These are phyloP conservation scores for Trichoderma sp. DNA, from an alignment of 2,329 filamentous ascomycete species.

Conservation along the genomic window DNA sequence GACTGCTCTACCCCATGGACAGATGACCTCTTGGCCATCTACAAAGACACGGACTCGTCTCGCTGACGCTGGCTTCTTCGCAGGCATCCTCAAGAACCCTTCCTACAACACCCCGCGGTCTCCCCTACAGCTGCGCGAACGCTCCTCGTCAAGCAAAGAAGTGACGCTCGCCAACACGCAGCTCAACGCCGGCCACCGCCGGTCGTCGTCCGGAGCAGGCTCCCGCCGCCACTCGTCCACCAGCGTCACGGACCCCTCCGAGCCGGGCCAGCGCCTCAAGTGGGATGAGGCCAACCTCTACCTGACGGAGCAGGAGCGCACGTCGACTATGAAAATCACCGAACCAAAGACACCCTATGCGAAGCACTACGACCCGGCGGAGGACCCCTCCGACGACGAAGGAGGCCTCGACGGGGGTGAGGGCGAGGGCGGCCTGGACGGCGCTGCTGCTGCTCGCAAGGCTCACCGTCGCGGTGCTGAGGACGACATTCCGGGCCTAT, in stretches of 20 bases:
- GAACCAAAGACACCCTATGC: conserved; percentile 98
- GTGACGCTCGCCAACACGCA: conserved; percentile 92
- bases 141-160: conserved; percentile 71
- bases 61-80: not conserved
- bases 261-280: conserved; percentile 75
- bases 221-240: conserved; percentile 73
- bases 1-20: not conserved
- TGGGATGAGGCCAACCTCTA: conserved; percentile 99
- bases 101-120: conserved; percentile 60
- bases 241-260: conserved; percentile 48
- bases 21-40: not conserved
- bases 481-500: conserved; percentile 88
- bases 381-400: conserved; percentile 80
- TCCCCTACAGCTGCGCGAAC: conserved; percentile 44
- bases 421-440: conserved; percentile 38
- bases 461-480: conserved; percentile 47
- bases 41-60: not conserved
- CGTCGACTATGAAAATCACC: conserved; percentile 96
- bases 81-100: conserved; percentile 94
- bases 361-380: conserved; percentile 83
- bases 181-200: conserved; percentile 87
- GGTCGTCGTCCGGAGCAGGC: conserved; percentile 69
- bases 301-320: conserved; percentile 93
- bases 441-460: conserved; percentile 37
- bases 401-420: conserved; percentile 56